phyloP scores from a whole-genome alignment of 2,329 filamentous ascomycete species.

The Claviceps spartinae region DNA sequence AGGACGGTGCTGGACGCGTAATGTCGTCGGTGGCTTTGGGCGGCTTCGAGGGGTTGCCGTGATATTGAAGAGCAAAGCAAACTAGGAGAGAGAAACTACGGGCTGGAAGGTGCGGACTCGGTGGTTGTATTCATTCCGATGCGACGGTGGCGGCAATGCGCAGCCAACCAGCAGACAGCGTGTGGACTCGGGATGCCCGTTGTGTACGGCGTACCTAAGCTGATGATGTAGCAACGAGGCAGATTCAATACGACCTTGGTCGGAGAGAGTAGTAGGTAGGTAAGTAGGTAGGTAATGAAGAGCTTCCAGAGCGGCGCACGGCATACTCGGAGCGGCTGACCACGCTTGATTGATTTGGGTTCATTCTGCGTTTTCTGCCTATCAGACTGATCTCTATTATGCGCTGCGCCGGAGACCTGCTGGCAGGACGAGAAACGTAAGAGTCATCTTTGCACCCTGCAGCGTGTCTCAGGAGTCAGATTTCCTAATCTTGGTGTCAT shows the following conservation, averaged over 20 bases:
- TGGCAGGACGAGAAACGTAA: too few species aligned
- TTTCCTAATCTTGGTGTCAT: too few species aligned
- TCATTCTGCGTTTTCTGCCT: neutral
- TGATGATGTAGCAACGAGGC: neutral
- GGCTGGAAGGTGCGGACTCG: conserved; percentile 1
- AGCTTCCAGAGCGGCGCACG: neutral
- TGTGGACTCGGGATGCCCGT: neutral
- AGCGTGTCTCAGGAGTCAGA: too few species aligned
- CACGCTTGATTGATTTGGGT: neutral
- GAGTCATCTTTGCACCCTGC: too few species aligned
- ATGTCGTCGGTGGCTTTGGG: conserved; percentile 7
- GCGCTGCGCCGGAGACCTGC: neutral
- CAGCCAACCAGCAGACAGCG: conserved; percentile 2
- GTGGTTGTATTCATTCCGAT: conserved; percentile 7
- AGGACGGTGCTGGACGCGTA: conserved; percentile 2
- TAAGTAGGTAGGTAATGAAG: neutral
- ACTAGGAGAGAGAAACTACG: neutral
- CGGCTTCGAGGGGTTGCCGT: neutral
- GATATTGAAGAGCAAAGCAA: neutral
- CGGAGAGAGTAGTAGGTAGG: neutral
- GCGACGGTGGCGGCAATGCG: conserved; percentile 10
- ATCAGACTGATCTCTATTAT: neutral
- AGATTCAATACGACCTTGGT: neutral
- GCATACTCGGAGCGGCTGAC: conserved; percentile 1
- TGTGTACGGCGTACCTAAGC: neutral